Conservation (phyloP, 23 red algal species). For the Pyropia yezoensis region DNA sequence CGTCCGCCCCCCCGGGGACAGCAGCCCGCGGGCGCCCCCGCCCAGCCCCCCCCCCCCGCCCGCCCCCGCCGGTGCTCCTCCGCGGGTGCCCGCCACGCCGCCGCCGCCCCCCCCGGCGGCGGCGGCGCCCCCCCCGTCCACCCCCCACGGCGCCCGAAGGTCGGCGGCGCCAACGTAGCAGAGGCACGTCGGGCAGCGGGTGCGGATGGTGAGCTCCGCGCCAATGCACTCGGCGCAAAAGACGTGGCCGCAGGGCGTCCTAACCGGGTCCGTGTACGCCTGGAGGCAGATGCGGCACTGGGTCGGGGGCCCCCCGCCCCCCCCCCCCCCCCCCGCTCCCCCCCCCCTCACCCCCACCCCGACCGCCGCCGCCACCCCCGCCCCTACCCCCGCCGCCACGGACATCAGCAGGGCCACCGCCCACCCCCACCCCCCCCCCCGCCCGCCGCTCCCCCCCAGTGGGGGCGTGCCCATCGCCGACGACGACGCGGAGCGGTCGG, state of each 20-base stretch:
- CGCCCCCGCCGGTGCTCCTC: background rate
- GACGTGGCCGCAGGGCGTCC: conserved; percentile 63
- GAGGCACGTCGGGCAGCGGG: conserved; percentile 68
- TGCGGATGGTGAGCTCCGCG: conserved; percentile 49
- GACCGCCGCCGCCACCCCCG: too few species aligned
- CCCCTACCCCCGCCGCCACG: too few species aligned
- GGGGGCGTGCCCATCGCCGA: too few species aligned
- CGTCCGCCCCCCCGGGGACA: background rate
- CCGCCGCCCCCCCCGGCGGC: conserved; percentile 1
- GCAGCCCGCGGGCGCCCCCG: background rate
- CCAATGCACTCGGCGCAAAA: conserved; percentile 93
- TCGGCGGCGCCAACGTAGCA: conserved; percentile 26
- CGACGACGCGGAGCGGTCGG: too few species aligned
- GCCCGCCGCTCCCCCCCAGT: too few species aligned
- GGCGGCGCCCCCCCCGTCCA: conserved; percentile 9
- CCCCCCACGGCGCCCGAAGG: conserved; percentile 22
- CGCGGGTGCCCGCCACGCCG: background rate
- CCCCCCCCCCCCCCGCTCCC: too few species aligned
- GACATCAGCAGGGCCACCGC: too few species aligned
- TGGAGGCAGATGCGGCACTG: conserved; percentile 75
- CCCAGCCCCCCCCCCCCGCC: background rate
- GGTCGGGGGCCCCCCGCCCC: background rate
- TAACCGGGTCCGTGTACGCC: conserved; percentile 34
- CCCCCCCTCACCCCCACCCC: too few species aligned
- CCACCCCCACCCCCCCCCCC: too few species aligned